A percentile compares a stretch with the other conserved stretches of the same genome.
These are phyloP conservation scores for Dichotomocladium elegans DNA, from an alignment of 371 early-diverging fungal species.

Conservation along the genomic window DNA sequence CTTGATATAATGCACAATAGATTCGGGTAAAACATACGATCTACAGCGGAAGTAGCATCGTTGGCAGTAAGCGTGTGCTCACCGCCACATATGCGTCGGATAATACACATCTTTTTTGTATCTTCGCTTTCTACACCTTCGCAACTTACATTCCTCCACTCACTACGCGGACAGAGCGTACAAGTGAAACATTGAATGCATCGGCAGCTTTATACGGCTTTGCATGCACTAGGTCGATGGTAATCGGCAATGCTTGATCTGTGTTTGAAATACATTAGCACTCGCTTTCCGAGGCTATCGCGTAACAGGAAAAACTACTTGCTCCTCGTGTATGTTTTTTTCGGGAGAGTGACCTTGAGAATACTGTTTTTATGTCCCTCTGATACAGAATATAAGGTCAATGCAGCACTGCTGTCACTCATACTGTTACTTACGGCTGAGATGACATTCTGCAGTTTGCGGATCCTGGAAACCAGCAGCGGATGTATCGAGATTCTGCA, in stretches of 20 bases:
- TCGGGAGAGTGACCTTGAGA: not conserved
- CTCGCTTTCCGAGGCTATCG: not conserved
- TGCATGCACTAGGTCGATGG: conserved; percentile 11
- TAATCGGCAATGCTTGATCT: conserved; percentile 15
- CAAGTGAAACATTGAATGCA: conserved; percentile 9
- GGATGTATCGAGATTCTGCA: conserved; percentile 6
- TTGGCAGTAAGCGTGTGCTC: too few relatives aligned
- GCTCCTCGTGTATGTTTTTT: conserved; percentile 8
- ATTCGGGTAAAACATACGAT: conserved; percentile 4
- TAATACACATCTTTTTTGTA: not conserved
- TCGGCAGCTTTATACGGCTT: conserved; percentile 1
- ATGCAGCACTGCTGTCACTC: not conserved
- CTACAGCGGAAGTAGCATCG: too few relatives aligned
- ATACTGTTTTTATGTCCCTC: too few relatives aligned
- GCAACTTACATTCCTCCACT: conserved; percentile 17
- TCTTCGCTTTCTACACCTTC: not conserved
- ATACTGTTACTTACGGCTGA: not conserved
- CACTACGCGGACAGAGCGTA: conserved; percentile 2
- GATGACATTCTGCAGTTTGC: not conserved
- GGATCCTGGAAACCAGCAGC: conserved; percentile 2
- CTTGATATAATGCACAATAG: conserved; percentile 8
- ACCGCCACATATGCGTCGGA: not conserved
- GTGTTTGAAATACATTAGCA: not conserved
- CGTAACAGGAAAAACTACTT: not conserved
- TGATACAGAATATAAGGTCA: too few relatives aligned